A percentile compares a stretch with the other conserved stretches of the same genome.
phyloP scores from a whole-genome alignment of 306 rosid genomes.

The Pueraria montana region DNA sequence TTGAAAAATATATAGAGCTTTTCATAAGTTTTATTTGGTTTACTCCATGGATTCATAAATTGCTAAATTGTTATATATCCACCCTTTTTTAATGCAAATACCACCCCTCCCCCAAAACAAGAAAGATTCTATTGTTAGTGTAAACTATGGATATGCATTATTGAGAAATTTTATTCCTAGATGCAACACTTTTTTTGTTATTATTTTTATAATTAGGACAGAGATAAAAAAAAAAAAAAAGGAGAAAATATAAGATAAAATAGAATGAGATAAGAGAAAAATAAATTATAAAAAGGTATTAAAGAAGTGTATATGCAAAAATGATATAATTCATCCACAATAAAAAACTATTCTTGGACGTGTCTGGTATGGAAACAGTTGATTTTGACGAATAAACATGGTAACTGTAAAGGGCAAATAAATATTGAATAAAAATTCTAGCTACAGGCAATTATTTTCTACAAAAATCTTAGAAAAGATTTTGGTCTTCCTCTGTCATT shows the following conservation, averaged over 20 bases:
- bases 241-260: neutral
- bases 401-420: conserved; percentile 7
- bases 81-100: neutral
- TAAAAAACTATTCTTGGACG: neutral
- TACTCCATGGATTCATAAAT: too few relatives aligned
- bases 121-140: neutral
- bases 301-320: neutral
- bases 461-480: conserved; percentile 17
- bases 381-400: neutral
- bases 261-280: neutral
- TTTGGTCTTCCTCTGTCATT: conserved; percentile 24
- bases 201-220: neutral
- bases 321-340: neutral
- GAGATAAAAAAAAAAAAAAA: too few relatives aligned
- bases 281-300: neutral
- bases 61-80: neutral
- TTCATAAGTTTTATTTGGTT: too few relatives aligned
- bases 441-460: conserved; percentile 4
- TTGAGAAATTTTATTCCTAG: too few relatives aligned
- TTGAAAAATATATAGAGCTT: too few relatives aligned
- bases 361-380: conserved; percentile 14
- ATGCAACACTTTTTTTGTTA: too few relatives aligned
- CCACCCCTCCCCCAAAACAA: neutral
- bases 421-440: conserved; percentile 12
- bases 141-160: neutral